Evolutionary conservation across 805 yeast genomes (phyloP).

Genomic region (Lipomyces spencermartinsiae): DNA sequence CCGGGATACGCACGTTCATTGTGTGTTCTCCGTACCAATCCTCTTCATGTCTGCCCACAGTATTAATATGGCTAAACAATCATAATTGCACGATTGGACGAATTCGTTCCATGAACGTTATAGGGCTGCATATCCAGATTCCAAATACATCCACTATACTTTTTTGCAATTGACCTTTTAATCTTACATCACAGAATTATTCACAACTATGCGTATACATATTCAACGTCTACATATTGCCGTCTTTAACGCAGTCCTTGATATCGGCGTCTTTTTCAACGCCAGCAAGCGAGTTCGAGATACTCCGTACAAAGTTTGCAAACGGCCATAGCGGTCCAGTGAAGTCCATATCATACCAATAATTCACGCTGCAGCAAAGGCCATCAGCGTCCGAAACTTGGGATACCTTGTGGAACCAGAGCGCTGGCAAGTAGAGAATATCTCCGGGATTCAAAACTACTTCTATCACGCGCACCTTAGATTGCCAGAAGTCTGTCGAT

Average conservation of each 20-base stretch:
- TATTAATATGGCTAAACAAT: not conserved
- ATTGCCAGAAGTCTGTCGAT: slow-evolving; percentile 17
- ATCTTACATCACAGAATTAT: not conserved
- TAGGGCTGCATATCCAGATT: not conserved
- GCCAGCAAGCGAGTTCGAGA: not conserved
- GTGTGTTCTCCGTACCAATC: not conserved
- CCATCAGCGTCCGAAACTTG: slow-evolving; percentile 33
- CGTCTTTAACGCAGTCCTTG: not conserved
- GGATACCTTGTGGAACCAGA: slow-evolving; percentile 51
- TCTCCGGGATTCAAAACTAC: slow-evolving; percentile 49
- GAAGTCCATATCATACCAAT: slow-evolving; percentile 38
- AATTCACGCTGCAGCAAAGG: slow-evolving; percentile 33
- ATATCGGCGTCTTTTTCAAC: not conserved
- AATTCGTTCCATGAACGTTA: not conserved
- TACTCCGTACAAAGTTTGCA: slow-evolving; percentile 11
- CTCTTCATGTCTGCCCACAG: not conserved
- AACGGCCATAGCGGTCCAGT: slow-evolving; percentile 30
- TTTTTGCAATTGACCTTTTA: not conserved
- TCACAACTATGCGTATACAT: not conserved
- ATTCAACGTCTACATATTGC: not conserved
- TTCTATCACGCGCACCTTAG: slow-evolving; percentile 21
- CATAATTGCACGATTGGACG: not conserved
- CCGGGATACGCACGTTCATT: not conserved
- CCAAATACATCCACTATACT: too few relatives aligned
- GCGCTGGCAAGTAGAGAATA: slow-evolving; percentile 48